phyloP scores from a whole-genome alignment of 805 yeast species.

The Cyberlindnera meyerae region DNA sequence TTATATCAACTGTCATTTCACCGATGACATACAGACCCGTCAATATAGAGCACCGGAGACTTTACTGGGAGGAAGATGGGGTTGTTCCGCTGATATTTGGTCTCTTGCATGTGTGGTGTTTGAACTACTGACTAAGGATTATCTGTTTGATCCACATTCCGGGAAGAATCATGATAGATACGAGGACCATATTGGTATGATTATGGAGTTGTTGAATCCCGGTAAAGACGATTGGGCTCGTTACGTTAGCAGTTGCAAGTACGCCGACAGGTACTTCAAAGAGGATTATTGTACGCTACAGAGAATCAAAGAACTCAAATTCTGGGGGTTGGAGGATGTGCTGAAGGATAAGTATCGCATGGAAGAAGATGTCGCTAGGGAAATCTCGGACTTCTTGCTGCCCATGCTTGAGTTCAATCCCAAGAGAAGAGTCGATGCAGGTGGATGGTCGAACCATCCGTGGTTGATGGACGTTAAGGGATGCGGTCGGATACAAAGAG shows the following conservation, averaged over 20 bases:
- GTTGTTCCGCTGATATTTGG: constrained; percentile 88
- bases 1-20: constrained; percentile 57
- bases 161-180: constrained; percentile 77
- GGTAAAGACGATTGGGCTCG: constrained; percentile 33
- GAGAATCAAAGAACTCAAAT: constrained; percentile 63
- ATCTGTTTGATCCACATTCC: constrained; percentile 79
- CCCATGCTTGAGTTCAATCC: constrained; percentile 49
- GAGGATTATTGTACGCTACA: constrained; percentile 41
- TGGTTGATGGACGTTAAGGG: constrained; percentile 34
- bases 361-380: constrained; percentile 46
- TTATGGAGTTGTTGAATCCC: constrained; percentile 45
- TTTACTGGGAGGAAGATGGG: constrained; percentile 55
- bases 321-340: constrained; percentile 72
- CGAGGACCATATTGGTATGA: constrained; percentile 96
- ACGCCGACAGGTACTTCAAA: constrained; percentile 44
- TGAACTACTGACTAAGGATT: constrained; percentile 92
- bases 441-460: constrained; percentile 47
- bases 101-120: constrained; percentile 86
- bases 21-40: constrained; percentile 65
- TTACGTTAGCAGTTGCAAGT: constrained; percentile 33
- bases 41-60: constrained; percentile 66
- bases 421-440: constrained; percentile 47
- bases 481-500: constrained; percentile 15
- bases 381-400: constrained; percentile 42
- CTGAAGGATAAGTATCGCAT: constrained; percentile 70